A percentile compares a stretch with the other conserved stretches of the same genome.
These are phyloP conservation scores for Vanrija pseudolonga DNA, from an alignment of 1,284 basidiomycete genomes.

Conservation along the genomic window DNA sequence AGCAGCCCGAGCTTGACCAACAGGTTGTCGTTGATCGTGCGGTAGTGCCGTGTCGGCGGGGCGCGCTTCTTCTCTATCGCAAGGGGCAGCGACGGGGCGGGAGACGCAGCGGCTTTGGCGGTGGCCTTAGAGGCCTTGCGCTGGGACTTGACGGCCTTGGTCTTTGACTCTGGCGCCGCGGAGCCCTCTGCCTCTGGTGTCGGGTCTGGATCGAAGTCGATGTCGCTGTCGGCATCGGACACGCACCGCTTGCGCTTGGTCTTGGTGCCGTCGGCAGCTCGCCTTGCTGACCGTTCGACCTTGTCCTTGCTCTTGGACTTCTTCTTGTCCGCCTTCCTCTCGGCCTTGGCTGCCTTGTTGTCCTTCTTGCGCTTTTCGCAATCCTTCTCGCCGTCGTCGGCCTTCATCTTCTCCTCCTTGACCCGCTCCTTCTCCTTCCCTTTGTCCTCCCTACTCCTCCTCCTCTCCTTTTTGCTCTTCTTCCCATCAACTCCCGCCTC, in stretches of 20 bases:
- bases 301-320: not conserved
- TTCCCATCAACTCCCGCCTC: not conserved
- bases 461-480: not conserved
- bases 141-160: no score
- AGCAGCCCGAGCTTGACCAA: not conserved
- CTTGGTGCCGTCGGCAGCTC: no score
- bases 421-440: not conserved
- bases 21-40: not conserved
- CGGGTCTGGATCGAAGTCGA: no score
- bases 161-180: no score
- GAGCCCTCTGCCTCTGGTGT: no score
- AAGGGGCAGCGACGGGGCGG: not conserved
- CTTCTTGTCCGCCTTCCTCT: not conserved
- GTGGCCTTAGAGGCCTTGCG: not conserved
- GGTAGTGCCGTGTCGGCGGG: not conserved
- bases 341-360: not conserved
- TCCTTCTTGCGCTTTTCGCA: no score
- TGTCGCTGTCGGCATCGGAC: no score
- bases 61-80: not conserved
- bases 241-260: not conserved
- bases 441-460: not conserved
- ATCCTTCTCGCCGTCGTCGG: not conserved
- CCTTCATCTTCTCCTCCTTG: not conserved
- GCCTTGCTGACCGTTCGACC: not conserved
- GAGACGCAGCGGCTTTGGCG: not conserved